phyloP scores from a whole-genome alignment of 1,139 yeast species.

The Diutina siamensis region DNA sequence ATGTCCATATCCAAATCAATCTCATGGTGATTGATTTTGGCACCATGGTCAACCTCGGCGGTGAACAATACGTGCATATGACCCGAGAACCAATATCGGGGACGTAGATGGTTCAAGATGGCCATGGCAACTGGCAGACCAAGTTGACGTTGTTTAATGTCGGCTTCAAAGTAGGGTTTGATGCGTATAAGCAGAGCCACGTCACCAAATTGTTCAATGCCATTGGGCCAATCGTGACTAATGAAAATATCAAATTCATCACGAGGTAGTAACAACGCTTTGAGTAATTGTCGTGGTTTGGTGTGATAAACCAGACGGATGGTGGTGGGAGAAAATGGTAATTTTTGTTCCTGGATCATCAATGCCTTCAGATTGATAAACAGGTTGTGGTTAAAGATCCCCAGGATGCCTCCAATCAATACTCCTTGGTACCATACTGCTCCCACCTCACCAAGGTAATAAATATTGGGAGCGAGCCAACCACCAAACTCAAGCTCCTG shows the following conservation, averaged over 20 bases:
- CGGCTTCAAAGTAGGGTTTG: conserved; percentile 62
- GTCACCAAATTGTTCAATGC: conserved; percentile 60
- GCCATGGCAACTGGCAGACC: conserved; percentile 70
- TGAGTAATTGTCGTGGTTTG: conserved; percentile 50
- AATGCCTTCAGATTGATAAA: conserved; percentile 22
- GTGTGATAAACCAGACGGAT: conserved; percentile 65
- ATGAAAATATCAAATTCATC: conserved; percentile 39
- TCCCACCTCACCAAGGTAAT: conserved; percentile 73
- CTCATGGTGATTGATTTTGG: conserved; percentile 18
- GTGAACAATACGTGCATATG: conserved; percentile 73
- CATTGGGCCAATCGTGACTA: conserved; percentile 94
- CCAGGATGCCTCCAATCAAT: conserved; percentile 73
- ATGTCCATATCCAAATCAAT: conserved; percentile 28
- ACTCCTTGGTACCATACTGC: conserved; percentile 65
- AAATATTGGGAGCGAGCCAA: conserved; percentile 89
- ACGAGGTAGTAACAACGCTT: conserved; percentile 26
- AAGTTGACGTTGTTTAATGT: conserved; percentile 44
- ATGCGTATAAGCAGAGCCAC: conserved; percentile 28
- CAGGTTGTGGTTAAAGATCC: conserved; percentile 51
- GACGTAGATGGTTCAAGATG: conserved; percentile 43
- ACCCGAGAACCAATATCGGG: conserved; percentile 76
- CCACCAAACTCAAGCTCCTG: conserved; percentile 79
- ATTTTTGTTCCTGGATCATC: conserved; percentile 11
- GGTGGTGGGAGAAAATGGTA: conserved; percentile 37
- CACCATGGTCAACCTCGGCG: conserved; percentile 29